phyloP scores from a whole-genome alignment of 441 rosid genomes.

The Viola pubescens region DNA sequence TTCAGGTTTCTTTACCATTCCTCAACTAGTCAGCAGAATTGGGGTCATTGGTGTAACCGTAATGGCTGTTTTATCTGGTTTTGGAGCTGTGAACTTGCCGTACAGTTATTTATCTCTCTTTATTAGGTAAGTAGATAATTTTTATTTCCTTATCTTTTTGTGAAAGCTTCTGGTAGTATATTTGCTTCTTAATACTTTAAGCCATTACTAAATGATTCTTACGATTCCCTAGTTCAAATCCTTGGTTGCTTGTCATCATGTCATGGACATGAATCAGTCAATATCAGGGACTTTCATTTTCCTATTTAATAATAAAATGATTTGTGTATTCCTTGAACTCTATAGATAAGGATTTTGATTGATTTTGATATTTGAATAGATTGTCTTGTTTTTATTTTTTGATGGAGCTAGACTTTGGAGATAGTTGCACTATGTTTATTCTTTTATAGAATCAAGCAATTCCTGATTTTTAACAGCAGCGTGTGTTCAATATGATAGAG shows the following conservation, averaged over 20 bases:
- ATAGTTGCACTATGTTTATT: not conserved
- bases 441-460: slow-evolving; percentile 3
- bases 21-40: slow-evolving; percentile 96
- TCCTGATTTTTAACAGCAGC: slow-evolving; percentile 20
- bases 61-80: slow-evolving; percentile 96
- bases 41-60: slow-evolving; percentile 98
- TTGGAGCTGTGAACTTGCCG: slow-evolving; percentile 98
- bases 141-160: not conserved
- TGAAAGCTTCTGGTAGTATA: not conserved
- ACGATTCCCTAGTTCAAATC: no score
- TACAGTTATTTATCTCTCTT: slow-evolving; percentile 96
- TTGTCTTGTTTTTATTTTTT: not conserved
- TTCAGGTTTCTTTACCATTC: slow-evolving; percentile 88
- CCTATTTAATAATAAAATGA: no score
- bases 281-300: no score
- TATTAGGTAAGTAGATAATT: slow-evolving; percentile 46
- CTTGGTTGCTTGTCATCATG: no score
- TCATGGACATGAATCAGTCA: no score
- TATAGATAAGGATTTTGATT: not conserved
- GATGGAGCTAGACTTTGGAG: slow-evolving; percentile 7
- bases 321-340: not conserved
- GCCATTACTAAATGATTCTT: not conserved
- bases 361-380: slow-evolving; percentile 1
- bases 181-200: not conserved
- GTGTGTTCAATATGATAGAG: slow-evolving; percentile 40